Conservation (phyloP, 352 stramenopile genomes). For the Phytophthora nicotianae region DNA sequence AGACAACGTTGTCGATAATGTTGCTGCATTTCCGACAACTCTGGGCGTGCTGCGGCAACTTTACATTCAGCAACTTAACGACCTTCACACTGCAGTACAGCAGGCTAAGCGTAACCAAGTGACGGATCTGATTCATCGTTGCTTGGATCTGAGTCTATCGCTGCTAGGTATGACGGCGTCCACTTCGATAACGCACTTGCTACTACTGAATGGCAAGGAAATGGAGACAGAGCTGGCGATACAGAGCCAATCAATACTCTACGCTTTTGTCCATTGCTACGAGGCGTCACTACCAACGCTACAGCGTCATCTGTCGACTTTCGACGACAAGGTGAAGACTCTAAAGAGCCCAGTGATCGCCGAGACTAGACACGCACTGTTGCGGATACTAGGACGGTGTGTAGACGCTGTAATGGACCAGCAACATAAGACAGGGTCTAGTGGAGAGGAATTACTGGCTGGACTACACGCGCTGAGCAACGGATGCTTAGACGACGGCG, state of each 20-base stretch:
- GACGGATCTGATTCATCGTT: constrained; percentile 43
- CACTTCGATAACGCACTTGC: constrained; percentile 12
- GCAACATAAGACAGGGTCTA: constrained; percentile 15
- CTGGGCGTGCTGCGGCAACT: constrained; percentile 36
- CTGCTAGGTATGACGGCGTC: constrained; percentile 32
- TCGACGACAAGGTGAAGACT: constrained; percentile 42
- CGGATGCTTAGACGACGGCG: constrained; percentile 48
- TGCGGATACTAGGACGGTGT: constrained; percentile 36
- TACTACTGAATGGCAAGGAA: constrained; percentile 47
- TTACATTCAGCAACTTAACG: constrained; percentile 49
- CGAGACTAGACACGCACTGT: constrained; percentile 48
- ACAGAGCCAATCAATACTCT: constrained; percentile 46
- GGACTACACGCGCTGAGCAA: constrained; percentile 71
- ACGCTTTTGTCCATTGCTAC: constrained; percentile 60
- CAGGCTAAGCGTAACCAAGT: constrained; percentile 43
- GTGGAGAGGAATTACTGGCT: constrained; percentile 55
- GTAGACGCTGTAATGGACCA: constrained; percentile 48
- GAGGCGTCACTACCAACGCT: constrained; percentile 56
- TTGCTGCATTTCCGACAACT: constrained; percentile 24
- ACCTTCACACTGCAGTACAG: constrained; percentile 31
- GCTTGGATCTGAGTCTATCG: constrained; percentile 57
- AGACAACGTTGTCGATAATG: constrained; percentile 24
- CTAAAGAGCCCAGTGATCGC: constrained; percentile 47
- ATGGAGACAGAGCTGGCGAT: constrained; percentile 32
- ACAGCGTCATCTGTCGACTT: constrained; percentile 47